A percentile compares a stretch with the other conserved stretches of the same genome.
Evolutionary conservation across 352 stramenopile species (phyloP).

Genomic region (Globisporangium heterothallicum): DNA sequence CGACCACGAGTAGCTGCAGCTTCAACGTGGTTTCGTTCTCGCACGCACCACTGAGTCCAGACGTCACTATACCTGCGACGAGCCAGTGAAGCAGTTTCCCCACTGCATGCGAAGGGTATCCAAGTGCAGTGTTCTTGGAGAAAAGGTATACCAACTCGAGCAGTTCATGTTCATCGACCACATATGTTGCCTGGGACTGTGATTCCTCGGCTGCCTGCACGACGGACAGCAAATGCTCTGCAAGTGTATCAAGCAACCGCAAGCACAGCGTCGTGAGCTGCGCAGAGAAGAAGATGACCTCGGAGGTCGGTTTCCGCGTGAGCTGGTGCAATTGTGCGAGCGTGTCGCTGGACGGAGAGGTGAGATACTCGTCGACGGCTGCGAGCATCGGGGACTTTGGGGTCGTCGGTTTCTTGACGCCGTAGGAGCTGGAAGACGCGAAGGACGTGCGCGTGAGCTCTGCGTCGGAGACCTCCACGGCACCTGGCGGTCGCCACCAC

Average conservation of each 20-base stretch:
- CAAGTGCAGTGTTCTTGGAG: constrained; percentile 39
- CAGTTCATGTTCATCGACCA: constrained; percentile 14
- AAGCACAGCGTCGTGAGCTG: constrained; percentile 41
- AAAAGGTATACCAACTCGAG: constrained; percentile 64
- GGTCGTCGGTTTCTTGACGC: constrained; percentile 10
- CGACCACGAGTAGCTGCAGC: constrained; percentile 59
- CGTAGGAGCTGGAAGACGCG: constrained; percentile 16
- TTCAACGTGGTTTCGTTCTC: constrained; percentile 53
- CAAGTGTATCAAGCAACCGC: constrained; percentile 53
- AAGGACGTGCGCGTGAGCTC: constrained; percentile 37
- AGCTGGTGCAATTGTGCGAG: constrained; percentile 37
- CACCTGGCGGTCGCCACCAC: constrained; percentile 36
- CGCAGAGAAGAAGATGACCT: constrained; percentile 37
- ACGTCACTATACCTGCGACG: constrained; percentile 33
- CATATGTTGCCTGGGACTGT: constrained; percentile 20
- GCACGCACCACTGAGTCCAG: constrained; percentile 32
- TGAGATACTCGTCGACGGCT: constrained; percentile 36
- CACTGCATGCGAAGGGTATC: constrained; percentile 66
- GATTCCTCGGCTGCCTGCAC: constrained; percentile 8
- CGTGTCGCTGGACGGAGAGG: constrained; percentile 21
- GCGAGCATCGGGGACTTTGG: constrained; percentile 24
- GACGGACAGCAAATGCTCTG: constrained; percentile 40
- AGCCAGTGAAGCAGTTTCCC: constrained; percentile 70
- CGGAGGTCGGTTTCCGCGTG: constrained; percentile 30
- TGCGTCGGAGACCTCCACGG: constrained; percentile 37